phyloP scores from a whole-genome alignment of 2,329 filamentous ascomycete genomes.

The Lecanicillium sp. region DNA sequence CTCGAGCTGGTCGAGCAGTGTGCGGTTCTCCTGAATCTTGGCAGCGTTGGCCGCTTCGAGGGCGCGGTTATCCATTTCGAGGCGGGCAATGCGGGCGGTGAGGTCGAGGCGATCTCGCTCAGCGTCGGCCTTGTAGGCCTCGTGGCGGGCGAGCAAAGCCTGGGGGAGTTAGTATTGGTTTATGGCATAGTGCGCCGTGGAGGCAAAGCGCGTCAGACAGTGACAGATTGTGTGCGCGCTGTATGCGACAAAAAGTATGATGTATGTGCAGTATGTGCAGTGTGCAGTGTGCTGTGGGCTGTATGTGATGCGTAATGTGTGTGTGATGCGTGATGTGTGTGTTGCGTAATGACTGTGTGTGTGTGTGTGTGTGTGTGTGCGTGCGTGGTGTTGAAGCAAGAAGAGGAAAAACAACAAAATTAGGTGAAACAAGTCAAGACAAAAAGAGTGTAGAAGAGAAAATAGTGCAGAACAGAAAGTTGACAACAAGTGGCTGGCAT shows the following conservation, averaged over 20 bases:
- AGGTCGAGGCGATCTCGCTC: conserved; percentile 77
- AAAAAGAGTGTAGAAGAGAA: too few species aligned
- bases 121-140: conserved; percentile 88
- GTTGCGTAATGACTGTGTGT: background rate
- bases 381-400: conserved; percentile 16
- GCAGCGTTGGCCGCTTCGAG: conserved; percentile 72
- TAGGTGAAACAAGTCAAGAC: conserved; percentile 4
- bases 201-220: background rate
- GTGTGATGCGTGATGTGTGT: background rate
- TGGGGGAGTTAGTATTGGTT: conserved; percentile 31
- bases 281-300: too few species aligned
- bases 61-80: conserved; percentile 68
- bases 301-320: background rate
- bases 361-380: background rate
- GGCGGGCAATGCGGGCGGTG: conserved; percentile 62
- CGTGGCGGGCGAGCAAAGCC: conserved; percentile 87
- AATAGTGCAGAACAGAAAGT: too few species aligned
- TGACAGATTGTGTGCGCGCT: too few species aligned
- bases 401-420: conserved; percentile 10
- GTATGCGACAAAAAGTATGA: too few species aligned
- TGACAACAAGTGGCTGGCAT: background rate
- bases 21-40: conserved; percentile 76
- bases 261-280: too few species aligned
- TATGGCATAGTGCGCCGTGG: conserved; percentile 5
- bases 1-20: conserved; percentile 78